A percentile compares a stretch with the other conserved stretches of the same genome.
phyloP scores from a whole-genome alignment of 2,329 filamentous ascomycete species.

The Sporothrix pseudoabietina region DNA sequence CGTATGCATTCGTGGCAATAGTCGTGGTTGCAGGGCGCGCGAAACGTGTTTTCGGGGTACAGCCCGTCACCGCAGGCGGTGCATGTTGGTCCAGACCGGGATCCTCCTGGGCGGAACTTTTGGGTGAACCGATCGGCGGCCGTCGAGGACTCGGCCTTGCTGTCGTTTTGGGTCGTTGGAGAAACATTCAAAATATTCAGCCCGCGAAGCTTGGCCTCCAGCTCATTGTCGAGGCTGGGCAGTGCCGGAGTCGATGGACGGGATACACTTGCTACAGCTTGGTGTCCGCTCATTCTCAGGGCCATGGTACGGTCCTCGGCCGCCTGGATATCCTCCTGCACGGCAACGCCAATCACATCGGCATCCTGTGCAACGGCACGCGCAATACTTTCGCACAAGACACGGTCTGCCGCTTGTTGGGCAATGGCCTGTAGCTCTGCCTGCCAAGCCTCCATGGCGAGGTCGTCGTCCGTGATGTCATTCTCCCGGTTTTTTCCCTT shows the following conservation, averaged over 20 bases:
- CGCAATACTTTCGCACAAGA: constrained; percentile 36
- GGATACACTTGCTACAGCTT: constrained; percentile 13
- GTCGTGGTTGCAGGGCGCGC: constrained; percentile 47
- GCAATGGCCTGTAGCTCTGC: constrained; percentile 28
- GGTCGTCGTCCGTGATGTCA: constrained; percentile 28
- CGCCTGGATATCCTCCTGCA: constrained; percentile 31
- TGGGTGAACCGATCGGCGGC: too few relatives aligned
- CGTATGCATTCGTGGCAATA: constrained; percentile 56
- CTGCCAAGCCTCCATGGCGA: constrained; percentile 31
- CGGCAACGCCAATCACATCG: constrained; percentile 17
- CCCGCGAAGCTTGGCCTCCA: background rate
- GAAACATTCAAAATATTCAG: background rate
- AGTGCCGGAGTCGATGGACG: background rate
- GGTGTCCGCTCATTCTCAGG: background rate
- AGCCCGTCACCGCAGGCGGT: constrained; percentile 14
- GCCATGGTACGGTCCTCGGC: constrained; percentile 32
- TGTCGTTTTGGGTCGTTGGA: background rate
- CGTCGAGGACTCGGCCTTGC: background rate
- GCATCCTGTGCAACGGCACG: constrained; percentile 33
- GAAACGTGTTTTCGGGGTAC: background rate
- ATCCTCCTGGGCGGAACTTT: background rate
- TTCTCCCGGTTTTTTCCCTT: constrained; percentile 36
- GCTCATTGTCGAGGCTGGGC: background rate
- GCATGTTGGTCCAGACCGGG: background rate
- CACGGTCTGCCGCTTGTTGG: constrained; percentile 26